Evolutionary conservation across 305 asterid species (phyloP).

Genomic region (Lippia alba): DNA sequence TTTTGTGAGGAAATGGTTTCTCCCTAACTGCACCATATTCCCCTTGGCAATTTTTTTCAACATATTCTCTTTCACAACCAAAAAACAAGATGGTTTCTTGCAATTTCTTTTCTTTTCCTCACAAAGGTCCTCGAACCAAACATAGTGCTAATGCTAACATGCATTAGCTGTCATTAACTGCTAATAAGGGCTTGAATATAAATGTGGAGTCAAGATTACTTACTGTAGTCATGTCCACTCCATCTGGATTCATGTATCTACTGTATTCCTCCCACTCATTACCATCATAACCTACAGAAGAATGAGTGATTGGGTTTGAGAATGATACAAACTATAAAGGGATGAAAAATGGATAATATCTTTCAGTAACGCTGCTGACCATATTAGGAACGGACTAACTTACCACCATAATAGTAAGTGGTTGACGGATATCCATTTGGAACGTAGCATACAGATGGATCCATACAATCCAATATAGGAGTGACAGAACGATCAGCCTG

Average conservation of each 20-base stretch:
- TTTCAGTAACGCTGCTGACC: neutral
- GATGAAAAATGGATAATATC: neutral
- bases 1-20: too few species aligned
- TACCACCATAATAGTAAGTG: conserved; percentile 60
- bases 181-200: neutral
- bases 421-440: conserved; percentile 56
- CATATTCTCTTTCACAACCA: too few species aligned
- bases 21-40: too few species aligned
- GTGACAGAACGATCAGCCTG: conserved; percentile 58
- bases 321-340: neutral
- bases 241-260: conserved; percentile 54
- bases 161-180: neutral
- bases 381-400: neutral
- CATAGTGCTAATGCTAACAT: neutral
- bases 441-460: conserved; percentile 54
- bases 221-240: conserved; percentile 62
- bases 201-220: conserved; percentile 24
- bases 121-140: too few species aligned
- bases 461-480: conserved; percentile 54
- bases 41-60: neutral
- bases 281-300: conserved; percentile 51
- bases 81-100: too few species aligned
- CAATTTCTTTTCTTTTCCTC: too few species aligned
- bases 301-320: neutral
- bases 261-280: conserved; percentile 66